Base-by-base conservation (phyloP, 176 grass and related monocot species). In the Poa annua region DNA sequence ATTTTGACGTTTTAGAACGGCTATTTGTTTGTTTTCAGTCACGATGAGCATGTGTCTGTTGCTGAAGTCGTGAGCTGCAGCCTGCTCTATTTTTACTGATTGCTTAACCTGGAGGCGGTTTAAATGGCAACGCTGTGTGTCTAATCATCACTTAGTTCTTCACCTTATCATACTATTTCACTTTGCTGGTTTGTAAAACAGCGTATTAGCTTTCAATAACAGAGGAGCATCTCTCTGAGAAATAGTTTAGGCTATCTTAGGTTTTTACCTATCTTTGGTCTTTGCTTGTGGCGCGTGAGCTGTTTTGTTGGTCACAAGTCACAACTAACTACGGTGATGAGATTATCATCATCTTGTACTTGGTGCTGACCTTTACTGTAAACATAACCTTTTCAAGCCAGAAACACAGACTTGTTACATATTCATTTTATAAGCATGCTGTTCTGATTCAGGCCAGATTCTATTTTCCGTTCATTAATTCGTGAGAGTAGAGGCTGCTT, bases 271-370 rank as follows among this genome's bases (percentile, higher is more conserved):
- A 11, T 73, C 1, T 36, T 36, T 36, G 35, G 35, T 36, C 54
- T 64, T 60, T 86, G 22, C 14, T 61, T 64, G 33, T 65, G 77
- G 32, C 7, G 32, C 7, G 33, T 73, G 53, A 73, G 76, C 52
- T 73, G 13, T 86, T 20, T 41, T 63, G 6, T 11, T 71, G 49
- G 53, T 62, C 9, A 8, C 19, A 14, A 60, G 53, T 62, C 9
- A 8, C 19, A 14, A 64, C 4, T 1, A 42, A 53, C 22, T 53
- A 51, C 1, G 25, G 41, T 71, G 10, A 62, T 74, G 56, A 42
- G 39, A 38, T 71, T 19, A 53, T 61, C n/a, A 15, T 73, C 12
- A 41, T 2, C 14, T 21, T 53, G 3, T 48, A 60, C 15, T 53
- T 2, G 7, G 2, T 73, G 66, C 52, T 66, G 19, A 55, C 21